A percentile compares a stretch with the other conserved stretches of the same genome.
These are phyloP conservation scores for Leccinum laetum DNA, from an alignment of 1,284 basidiomycete species.

Conservation along the genomic window DNA sequence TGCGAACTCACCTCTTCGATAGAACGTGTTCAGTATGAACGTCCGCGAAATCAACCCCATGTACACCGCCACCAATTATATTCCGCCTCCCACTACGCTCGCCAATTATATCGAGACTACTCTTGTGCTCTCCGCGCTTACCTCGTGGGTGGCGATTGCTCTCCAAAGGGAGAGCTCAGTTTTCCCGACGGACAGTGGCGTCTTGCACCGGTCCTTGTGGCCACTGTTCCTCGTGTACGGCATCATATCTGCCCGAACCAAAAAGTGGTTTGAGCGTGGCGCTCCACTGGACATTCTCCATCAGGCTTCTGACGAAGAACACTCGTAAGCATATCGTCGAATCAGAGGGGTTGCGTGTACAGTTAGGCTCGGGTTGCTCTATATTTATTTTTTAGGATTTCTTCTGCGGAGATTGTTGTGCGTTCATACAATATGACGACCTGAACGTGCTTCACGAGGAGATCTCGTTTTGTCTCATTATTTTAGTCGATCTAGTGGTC, in stretches of 20 bases:
- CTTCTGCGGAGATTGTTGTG: neutral
- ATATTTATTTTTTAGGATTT: neutral
- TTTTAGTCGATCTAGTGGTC: neutral
- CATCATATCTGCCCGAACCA: neutral
- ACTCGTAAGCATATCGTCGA: neutral
- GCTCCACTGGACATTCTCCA: neutral
- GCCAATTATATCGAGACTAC: conserved; percentile 11
- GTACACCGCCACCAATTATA: neutral
- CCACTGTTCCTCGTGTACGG: conserved; percentile 14
- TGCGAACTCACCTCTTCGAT: conserved; percentile 7
- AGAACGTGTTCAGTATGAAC: conserved; percentile 35
- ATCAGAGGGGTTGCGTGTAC: neutral
- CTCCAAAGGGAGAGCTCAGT: conserved; percentile 14
- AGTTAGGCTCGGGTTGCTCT: neutral
- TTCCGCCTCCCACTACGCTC: conserved; percentile 7
- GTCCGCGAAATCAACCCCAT: conserved; percentile 13
- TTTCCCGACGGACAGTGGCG: neutral
- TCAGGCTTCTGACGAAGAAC: neutral
- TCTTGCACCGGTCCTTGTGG: conserved; percentile 18
- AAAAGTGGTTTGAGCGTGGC: neutral
- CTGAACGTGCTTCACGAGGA: neutral
- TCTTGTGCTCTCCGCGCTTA: conserved; percentile 15
- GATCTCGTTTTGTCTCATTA: neutral
- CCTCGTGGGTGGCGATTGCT: conserved; percentile 19
- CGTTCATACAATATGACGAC: neutral